Base-by-base conservation (phyloP, 1,139 yeast species). In the Diutina rugosa region DNA sequence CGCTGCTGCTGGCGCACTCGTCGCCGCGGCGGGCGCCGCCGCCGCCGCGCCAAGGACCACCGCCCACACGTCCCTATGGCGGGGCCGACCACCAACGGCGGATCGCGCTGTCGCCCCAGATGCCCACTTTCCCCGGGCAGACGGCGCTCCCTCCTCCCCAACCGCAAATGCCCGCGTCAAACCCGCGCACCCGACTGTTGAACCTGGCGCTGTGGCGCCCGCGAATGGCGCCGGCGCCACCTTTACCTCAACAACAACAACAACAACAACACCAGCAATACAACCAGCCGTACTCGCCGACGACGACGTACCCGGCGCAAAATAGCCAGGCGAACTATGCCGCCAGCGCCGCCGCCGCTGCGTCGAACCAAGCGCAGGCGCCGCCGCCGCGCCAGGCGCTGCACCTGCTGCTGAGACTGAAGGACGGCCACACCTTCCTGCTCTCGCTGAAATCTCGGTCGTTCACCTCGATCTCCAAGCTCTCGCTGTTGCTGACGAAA, bases 401-500 rank as follows among this genome's bases (percentile, higher is more conserved):
- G 10, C 51, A 47, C 16, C 51, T 3, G 53, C 53, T 49, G 53
- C 53, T 49, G 41, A 12, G 16, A 10, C 41, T 35, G 53, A 16
- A n/a, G 29, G 53, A 32, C 12, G 46, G 46, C 57, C 78, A 73
- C 59, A 66, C 74, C 1, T 75, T 73, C 56, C 73, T 78, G 28
- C 65, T 75, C 41, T 65, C 74, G 12, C 72, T 79, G 6, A 75
- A 73, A 57, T 73, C 78, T 2, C 65, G 79, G 51, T 76, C 80
- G 1, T 74, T 76, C 59, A 70, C 76, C 26, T 75, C 79, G 2
- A 68, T 76, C 56, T 69, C 75, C 45, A 76, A 75, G 61, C 67
- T 76, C 30, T 72, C 79, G 1, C 63, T 66, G 6, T 68, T 75
- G 55, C 73, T 79, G 8, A 72, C 77, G 21, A 75, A 74, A 58